phyloP scores from a whole-genome alignment of 2,329 filamentous ascomycete genomes.

The Falciphora oryzae region DNA sequence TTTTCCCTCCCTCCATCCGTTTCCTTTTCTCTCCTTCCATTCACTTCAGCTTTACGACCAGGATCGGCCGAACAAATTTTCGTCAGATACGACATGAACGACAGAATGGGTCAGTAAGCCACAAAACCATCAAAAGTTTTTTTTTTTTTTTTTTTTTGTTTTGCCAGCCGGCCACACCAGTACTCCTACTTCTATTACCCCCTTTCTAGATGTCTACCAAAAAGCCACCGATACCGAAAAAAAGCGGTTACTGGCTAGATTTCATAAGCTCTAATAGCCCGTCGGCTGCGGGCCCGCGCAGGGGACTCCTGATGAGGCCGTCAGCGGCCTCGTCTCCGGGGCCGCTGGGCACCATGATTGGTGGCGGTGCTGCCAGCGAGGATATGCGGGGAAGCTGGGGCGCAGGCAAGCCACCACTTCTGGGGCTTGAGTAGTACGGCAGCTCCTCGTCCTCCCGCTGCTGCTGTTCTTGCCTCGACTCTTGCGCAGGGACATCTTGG shows the following conservation, averaged over 20 bases:
- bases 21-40: neutral
- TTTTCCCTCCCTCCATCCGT: neutral
- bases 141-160: too few species aligned
- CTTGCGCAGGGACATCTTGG: neutral
- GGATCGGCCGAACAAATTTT: neutral
- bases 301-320: neutral
- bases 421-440: neutral
- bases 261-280: conserved; percentile 1
- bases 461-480: neutral
- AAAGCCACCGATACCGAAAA: neutral
- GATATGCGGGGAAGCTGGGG: neutral
- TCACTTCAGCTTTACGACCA: neutral
- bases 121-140: too few species aligned
- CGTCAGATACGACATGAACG: neutral
- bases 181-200: neutral
- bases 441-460: neutral
- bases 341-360: neutral
- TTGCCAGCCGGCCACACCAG: neutral
- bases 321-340: neutral
- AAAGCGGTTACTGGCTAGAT: neutral
- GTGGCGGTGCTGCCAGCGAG: neutral
- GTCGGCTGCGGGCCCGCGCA: neutral
- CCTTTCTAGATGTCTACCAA: neutral
- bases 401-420: neutral
- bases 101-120: neutral